Evolutionary conservation across 2,329 filamentous ascomycete genomes (phyloP).

Genomic region (Macroventuria anomochaeta): DNA sequence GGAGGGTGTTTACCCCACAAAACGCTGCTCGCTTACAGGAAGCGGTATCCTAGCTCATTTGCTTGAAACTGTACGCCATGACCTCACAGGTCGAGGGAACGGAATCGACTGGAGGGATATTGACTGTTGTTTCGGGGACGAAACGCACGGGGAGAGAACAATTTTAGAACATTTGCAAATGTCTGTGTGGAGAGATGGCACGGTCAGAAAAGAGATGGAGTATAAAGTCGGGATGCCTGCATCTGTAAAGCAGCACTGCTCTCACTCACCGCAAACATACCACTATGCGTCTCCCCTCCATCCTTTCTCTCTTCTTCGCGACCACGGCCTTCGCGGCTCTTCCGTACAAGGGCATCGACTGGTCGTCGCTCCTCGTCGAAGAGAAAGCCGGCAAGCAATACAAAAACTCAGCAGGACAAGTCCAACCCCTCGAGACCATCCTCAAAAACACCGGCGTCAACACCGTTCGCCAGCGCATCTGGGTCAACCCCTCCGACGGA

Average conservation of each 20-base stretch:
- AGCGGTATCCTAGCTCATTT: slow-evolving; percentile 12
- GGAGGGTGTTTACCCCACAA: slow-evolving; percentile 7
- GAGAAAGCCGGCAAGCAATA: slow-evolving; percentile 68
- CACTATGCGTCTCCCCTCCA: slow-evolving; percentile 38
- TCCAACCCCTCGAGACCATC: slow-evolving; percentile 67
- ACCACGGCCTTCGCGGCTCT: slow-evolving; percentile 55
- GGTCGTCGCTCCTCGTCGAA: slow-evolving; percentile 70
- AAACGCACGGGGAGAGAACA: neutral
- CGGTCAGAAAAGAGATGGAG: neutral
- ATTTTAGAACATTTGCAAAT: neutral
- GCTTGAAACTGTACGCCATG: slow-evolving; percentile 12
- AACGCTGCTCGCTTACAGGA: neutral
- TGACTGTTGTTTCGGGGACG: neutral
- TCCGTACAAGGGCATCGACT: slow-evolving; percentile 71
- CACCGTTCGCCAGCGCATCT: slow-evolving; percentile 72
- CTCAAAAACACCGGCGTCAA: slow-evolving; percentile 69
- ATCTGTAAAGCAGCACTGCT: neutral
- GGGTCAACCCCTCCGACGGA: slow-evolving; percentile 69
- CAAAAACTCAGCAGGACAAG: slow-evolving; percentile 61
- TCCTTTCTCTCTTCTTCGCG: slow-evolving; percentile 31
- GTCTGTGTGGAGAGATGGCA: neutral
- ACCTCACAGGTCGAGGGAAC: neutral
- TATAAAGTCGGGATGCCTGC: slow-evolving; percentile 4
- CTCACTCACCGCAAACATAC: neutral
- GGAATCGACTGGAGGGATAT: slow-evolving; percentile 2